These are phyloP conservation scores for Pinus albicaulis DNA, from an alignment of 75 land plant genomes.

Conservation along the genomic window DNA sequence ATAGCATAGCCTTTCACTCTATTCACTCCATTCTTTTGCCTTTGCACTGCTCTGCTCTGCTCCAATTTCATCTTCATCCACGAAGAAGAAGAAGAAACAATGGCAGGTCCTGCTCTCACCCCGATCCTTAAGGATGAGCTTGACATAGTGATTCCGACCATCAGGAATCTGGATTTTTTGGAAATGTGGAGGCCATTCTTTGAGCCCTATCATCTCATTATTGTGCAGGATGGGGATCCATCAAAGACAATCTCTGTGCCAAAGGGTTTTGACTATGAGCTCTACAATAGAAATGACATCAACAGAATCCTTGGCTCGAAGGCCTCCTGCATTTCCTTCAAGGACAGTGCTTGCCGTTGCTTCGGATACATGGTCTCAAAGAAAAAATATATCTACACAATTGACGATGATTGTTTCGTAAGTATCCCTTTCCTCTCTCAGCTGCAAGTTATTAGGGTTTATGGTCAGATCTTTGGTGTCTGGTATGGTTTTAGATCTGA, in stretches of 20 bases:
- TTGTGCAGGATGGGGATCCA: constrained; percentile 71
- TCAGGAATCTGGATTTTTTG: constrained; percentile 57
- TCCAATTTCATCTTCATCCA: no score
- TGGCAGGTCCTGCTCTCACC: no score
- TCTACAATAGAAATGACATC: constrained; percentile 66
- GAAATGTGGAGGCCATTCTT: constrained; percentile 80
- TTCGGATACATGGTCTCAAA: constrained; percentile 68
- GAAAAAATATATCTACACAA: constrained; percentile 71
- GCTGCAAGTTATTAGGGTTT: no score
- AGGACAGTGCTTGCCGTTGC: constrained; percentile 73
- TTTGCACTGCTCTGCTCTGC: no score
- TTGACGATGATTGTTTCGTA: constrained; percentile 75
- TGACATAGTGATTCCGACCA: constrained; percentile 68
- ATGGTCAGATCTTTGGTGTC: no score
- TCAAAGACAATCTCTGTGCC: constrained; percentile 48
- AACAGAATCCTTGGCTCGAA: constrained; percentile 64
- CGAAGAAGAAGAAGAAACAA: no score
- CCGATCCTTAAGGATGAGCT: constrained; percentile 45
- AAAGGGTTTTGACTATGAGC: constrained; percentile 69
- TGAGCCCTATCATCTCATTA: constrained; percentile 62
- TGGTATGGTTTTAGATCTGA: no score
- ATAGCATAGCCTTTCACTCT: no score
- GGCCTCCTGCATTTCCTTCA: constrained; percentile 68
- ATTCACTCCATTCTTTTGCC: no score
- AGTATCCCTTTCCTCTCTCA: constrained; percentile 6